Evolutionary conservation across 2,329 filamentous ascomycete species (phyloP), one percentile per base, ranked within the genome.

Genomic region (Aureobasidium mangrovei): DNA sequence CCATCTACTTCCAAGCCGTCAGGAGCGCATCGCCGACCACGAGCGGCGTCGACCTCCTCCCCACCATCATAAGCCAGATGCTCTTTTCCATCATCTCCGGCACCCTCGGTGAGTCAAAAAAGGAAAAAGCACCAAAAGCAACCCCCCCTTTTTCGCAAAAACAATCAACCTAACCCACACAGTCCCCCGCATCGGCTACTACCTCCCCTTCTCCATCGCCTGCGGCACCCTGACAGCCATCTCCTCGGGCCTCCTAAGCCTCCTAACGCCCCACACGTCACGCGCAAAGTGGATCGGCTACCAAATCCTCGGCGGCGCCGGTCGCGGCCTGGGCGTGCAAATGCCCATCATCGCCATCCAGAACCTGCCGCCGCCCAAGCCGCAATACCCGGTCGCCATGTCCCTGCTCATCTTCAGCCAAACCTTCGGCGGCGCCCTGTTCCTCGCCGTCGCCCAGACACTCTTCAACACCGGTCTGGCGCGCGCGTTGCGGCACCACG

Each of bases 201-300:
- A 61, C 52, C 58, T 59, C 12, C 62, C 63, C 4, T 59, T 59
- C 36, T 58, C 59, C 26, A 57, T 56, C 29, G 29, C 58, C 12
- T 53, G 51, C 29, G 44, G 53, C 27, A 35, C 55, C 7, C 54
- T 65, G 9, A 60, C 62, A 39, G 56, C 60, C 27, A 56, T 65
- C 26, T 64, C 61, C 24, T 54, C 44, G 27, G 63, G 63, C 8
- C 42, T 67, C 10, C 33, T 65, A n/a, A 57, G 55, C 36, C 64
- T 56, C 67, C 65, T 77, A 3, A 64, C 70, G 6, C 60, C 70
- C 7, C 58, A 68, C 47, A 71, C 73, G 3, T 59, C 67, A 3
- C 67, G 69, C 1, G 72, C 65, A 9, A 67, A 69, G 39, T 79
- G 77, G 76, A 76, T 80, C 40, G 77, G 76, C 4, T 80, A 77